Evolutionary conservation across 1,284 basidiomycete genomes (phyloP).

Genomic region (Lignosus rhinocerotis): DNA sequence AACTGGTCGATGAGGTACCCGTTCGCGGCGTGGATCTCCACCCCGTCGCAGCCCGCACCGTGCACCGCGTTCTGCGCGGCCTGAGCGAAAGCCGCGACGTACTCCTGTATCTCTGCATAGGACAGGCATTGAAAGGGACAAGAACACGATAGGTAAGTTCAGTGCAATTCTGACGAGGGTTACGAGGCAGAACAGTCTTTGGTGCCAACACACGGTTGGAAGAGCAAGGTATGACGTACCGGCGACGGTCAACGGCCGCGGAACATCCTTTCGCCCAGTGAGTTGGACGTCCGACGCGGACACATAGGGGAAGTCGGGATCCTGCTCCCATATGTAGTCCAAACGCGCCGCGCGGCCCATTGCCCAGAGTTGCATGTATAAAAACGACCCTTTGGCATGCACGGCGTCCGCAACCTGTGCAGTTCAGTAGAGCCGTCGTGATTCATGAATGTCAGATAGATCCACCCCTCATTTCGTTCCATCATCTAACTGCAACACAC

Average conservation of each 20-base stretch:
- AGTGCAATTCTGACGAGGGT: not conserved
- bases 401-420: constrained; percentile 27
- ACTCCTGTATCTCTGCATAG: constrained; percentile 29
- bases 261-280: constrained; percentile 36
- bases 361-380: constrained; percentile 31
- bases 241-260: constrained; percentile 34
- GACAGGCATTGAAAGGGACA: not conserved
- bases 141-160: not conserved
- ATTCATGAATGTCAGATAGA: too few relatives aligned
- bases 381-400: constrained; percentile 34
- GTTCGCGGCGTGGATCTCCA: constrained; percentile 36
- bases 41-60: constrained; percentile 35
- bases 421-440: not conserved
- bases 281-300: constrained; percentile 45
- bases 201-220: not conserved
- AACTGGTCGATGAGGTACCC: constrained; percentile 42
- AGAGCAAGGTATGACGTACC: not conserved
- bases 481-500: not conserved
- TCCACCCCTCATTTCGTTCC: not conserved
- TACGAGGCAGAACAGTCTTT: not conserved
- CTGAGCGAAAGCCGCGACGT: constrained; percentile 22
- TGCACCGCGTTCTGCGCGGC: constrained; percentile 29
- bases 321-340: constrained; percentile 26
- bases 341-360: constrained; percentile 1
- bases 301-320: constrained; percentile 26